Evolutionary conservation across 352 stramenopile genomes (phyloP).

Genomic region (Vaucheria bursata): DNA sequence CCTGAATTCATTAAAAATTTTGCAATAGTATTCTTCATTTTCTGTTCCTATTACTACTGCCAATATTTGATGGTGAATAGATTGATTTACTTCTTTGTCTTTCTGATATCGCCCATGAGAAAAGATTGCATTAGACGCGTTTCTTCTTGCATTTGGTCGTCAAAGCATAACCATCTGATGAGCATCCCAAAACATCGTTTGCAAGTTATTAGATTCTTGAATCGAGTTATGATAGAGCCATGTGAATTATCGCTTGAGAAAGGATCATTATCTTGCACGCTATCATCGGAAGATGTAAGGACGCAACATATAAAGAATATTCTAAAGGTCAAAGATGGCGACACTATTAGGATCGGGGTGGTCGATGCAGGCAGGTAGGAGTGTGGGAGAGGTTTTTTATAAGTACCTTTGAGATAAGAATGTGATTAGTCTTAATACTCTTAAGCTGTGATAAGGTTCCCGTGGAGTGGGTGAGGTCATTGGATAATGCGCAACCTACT

Average conservation of each 20-base stretch:
- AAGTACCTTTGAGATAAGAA: slow-evolving; percentile 10
- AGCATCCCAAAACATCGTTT: not conserved
- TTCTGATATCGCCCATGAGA: too few relatives aligned
- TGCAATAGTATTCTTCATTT: too few relatives aligned
- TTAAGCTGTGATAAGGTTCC: not conserved
- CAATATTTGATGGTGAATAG: too few relatives aligned
- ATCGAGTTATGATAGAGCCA: slow-evolving; percentile 44
- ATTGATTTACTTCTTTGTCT: too few relatives aligned
- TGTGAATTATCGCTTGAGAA: slow-evolving; percentile 21
- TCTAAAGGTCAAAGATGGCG: slow-evolving; percentile 55
- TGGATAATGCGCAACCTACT: not conserved
- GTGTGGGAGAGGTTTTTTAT: slow-evolving; percentile 7
- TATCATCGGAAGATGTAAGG: slow-evolving; percentile 56
- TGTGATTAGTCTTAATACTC: not conserved
- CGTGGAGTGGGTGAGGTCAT: not conserved
- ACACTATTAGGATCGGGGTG: slow-evolving; percentile 56
- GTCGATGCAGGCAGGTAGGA: slow-evolving; percentile 47
- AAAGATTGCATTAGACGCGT: not conserved
- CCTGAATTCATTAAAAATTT: too few relatives aligned
- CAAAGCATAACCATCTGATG: not conserved
- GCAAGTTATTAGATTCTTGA: not conserved
- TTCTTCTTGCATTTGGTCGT: not conserved
- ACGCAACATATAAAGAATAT: slow-evolving; percentile 60
- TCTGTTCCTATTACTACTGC: too few relatives aligned
- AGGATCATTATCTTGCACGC: slow-evolving; percentile 18